phyloP scores from a whole-genome alignment of 805 yeast genomes.

The Metschnikowia hibisci region DNA sequence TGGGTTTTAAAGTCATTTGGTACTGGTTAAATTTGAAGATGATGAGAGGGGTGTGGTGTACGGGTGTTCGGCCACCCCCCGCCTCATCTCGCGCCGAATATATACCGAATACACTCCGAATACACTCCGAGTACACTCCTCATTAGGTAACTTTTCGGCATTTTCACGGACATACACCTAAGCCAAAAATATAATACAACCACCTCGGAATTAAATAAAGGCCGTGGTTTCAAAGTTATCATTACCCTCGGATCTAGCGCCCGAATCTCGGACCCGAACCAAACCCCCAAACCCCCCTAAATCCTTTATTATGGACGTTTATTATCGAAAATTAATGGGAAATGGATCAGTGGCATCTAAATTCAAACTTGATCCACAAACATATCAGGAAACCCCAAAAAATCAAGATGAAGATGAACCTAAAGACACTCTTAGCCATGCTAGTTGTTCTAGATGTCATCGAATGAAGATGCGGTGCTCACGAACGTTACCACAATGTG shows the following conservation, averaged over 20 bases:
- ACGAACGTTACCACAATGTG: background rate
- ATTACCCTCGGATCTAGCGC: background rate
- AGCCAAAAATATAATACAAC: background rate
- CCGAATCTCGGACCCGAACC: too few relatives aligned
- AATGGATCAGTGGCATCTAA: slow-evolving; percentile 37
- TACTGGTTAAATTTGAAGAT: too few relatives aligned
- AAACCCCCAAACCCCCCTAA: too few relatives aligned
- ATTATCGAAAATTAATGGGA: slow-evolving; percentile 36
- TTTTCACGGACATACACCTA: background rate
- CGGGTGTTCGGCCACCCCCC: background rate
- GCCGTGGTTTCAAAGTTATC: too few relatives aligned
- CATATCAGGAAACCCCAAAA: background rate
- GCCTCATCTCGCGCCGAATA: background rate
- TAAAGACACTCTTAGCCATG: background rate
- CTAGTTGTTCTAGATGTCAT: slow-evolving; percentile 1
- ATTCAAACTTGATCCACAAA: slow-evolving; percentile 23
- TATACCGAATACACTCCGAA: too few relatives aligned
- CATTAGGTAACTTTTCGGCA: slow-evolving; percentile 4
- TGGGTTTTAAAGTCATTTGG: too few relatives aligned
- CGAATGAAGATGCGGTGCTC: slow-evolving; percentile 6
- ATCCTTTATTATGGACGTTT: slow-evolving; percentile 29
- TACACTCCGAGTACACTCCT: slow-evolving; percentile 2
- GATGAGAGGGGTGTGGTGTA: background rate
- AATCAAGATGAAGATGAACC: background rate
- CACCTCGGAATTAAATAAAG: too few relatives aligned